Conservation (phyloP, 225 moss, liverwort and hornwort species). For the Rhytidiadelphus loreus region DNA sequence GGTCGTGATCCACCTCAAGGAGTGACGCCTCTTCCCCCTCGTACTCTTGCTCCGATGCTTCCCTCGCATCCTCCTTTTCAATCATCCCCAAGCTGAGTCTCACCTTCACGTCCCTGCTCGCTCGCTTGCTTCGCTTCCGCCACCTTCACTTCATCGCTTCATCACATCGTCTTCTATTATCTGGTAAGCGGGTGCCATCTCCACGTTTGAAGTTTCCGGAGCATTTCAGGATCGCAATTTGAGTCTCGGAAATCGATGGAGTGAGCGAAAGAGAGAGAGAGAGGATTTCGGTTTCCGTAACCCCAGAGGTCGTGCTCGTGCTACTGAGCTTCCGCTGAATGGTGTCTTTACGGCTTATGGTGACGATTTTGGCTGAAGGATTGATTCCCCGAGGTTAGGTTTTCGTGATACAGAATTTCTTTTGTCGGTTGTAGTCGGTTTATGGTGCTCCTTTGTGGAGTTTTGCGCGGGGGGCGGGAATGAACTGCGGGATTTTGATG, state of each 20-base stretch:
- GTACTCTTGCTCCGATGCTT: neutral
- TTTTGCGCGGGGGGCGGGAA: neutral
- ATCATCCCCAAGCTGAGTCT: neutral
- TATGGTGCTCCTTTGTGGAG: neutral
- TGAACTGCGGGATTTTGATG: neutral
- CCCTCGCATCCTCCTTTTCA: neutral
- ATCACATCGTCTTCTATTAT: neutral
- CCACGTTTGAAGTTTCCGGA: neutral
- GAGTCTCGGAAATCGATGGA: neutral
- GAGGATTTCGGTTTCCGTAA: neutral
- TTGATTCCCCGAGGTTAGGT: neutral
- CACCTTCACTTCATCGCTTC: neutral
- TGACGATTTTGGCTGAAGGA: neutral
- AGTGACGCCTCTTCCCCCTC: slow-evolving; percentile 16
- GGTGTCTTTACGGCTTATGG: neutral
- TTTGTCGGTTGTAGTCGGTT: neutral
- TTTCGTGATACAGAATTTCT: neutral
- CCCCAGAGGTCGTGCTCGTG: neutral
- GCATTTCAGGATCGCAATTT: neutral
- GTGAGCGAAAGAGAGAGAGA: too few species aligned
- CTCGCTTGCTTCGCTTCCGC: neutral
- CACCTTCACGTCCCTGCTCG: too few species aligned
- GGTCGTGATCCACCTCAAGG: neutral
- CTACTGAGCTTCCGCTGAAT: neutral
- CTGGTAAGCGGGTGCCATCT: neutral